Percentiles rank a stretch among this genome's conserved stretches.
Conservation (phyloP, 2,329 filamentous ascomycete species). For the Fusarium devonianum region DNA sequence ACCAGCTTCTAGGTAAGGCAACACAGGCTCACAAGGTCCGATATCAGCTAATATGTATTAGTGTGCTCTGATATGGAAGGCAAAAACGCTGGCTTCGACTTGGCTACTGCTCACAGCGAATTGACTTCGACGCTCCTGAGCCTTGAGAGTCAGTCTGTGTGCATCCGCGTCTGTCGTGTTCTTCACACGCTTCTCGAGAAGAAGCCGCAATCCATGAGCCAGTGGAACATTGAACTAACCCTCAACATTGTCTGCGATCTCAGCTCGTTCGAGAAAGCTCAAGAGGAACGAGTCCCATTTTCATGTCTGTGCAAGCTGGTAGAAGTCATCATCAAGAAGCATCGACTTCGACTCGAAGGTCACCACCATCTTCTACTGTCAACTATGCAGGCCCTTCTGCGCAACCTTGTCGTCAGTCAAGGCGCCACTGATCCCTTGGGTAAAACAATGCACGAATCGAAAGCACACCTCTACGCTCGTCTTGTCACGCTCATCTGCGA, state of each 20-base stretch:
- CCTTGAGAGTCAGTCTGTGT: constrained; percentile 43
- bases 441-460: constrained; percentile 47
- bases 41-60: constrained; percentile 29
- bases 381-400: constrained; percentile 63
- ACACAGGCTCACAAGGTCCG: not conserved
- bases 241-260: constrained; percentile 55
- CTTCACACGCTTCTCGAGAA: constrained; percentile 58
- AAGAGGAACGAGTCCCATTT: constrained; percentile 50
- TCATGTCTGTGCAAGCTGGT: constrained; percentile 60
- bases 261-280: constrained; percentile 37
- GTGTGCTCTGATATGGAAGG: constrained; percentile 42
- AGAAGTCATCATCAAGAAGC: constrained; percentile 64
- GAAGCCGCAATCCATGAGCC: constrained; percentile 58
- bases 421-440: constrained; percentile 26
- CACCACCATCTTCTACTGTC: constrained; percentile 66
- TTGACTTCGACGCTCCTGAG: constrained; percentile 47
- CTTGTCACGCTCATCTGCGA: constrained; percentile 67
- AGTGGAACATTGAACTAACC: constrained; percentile 65
- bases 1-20: constrained; percentile 49
- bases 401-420: constrained; percentile 55
- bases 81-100: constrained; percentile 45
- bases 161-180: constrained; percentile 51
- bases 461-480: constrained; percentile 61
- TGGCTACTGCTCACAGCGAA: constrained; percentile 53
- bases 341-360: constrained; percentile 67